Evolutionary conservation across 495 filamentous ascomycete genomes (phyloP).

Genomic region (Baudoinia panamericana): DNA sequence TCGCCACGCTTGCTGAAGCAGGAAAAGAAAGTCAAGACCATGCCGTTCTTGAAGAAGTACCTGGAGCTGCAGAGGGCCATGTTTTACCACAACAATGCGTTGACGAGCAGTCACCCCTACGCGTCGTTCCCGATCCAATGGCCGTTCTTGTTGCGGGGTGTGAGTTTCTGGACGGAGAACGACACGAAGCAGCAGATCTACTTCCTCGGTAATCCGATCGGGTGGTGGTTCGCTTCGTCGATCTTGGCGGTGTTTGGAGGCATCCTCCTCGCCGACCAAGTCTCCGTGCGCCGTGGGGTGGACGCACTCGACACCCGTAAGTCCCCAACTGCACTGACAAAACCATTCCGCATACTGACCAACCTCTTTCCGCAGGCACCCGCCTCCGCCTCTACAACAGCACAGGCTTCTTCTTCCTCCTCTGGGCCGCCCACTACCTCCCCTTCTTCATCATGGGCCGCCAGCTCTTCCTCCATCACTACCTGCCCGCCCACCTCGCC

Average conservation of each 20-base stretch:
- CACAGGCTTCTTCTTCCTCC: conserved; percentile 95
- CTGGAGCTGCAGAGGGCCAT: conserved; percentile 93
- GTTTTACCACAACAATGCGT: conserved; percentile 97
- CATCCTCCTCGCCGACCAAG: conserved; percentile 82
- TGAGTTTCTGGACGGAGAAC: conserved; percentile 98
- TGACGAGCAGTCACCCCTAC: conserved; percentile 94
- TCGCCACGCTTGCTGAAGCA: conserved; percentile 56
- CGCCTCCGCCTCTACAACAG: conserved; percentile 93
- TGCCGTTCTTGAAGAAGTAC: conserved; percentile 89
- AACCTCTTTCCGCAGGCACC: conserved; percentile 43
- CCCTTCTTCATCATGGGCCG: conserved; percentile 67
- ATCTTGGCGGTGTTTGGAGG: conserved; percentile 86
- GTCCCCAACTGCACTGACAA: conserved; percentile 28
- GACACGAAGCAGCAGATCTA: conserved; percentile 95
- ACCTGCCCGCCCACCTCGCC: conserved; percentile 80
- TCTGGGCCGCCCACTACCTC: conserved; percentile 61
- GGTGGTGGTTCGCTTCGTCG: conserved; percentile 93
- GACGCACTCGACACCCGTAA: conserved; percentile 89
- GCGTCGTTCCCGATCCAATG: conserved; percentile 89
- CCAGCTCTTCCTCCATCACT: conserved; percentile 63
- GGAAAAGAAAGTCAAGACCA: conserved; percentile 59
- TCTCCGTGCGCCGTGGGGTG: conserved; percentile 79
- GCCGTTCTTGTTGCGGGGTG: conserved; percentile 91
- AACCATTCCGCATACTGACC: background rate
- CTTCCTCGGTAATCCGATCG: conserved; percentile 92